Evolutionary conservation across 2,329 filamentous ascomycete species (phyloP).

Genomic region (Ophiostoma sp.): DNA sequence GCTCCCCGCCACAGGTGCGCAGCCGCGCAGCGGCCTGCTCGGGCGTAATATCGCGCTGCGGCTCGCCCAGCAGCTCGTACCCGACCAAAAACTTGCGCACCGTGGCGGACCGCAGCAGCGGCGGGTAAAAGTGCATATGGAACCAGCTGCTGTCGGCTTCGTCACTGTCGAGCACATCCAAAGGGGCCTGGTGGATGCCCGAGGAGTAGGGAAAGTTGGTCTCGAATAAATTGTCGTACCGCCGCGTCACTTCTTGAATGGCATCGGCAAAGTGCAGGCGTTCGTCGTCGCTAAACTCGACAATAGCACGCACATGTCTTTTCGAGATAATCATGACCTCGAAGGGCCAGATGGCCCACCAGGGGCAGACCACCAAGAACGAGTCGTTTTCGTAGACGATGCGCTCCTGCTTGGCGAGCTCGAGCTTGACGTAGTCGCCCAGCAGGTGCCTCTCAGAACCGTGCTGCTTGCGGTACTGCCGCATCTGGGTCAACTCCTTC

Average conservation of each 20-base stretch:
- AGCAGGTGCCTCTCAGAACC: conserved; percentile 69
- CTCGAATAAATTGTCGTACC: conserved; percentile 97
- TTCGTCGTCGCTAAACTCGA: conserved; percentile 75
- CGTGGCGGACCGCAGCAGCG: conserved; percentile 85
- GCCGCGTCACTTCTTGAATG: conserved; percentile 81
- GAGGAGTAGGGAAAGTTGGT: conserved; percentile 97
- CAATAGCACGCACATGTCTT: conserved; percentile 77
- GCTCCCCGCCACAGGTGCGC: conserved; percentile 71
- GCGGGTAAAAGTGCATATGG: conserved; percentile 97
- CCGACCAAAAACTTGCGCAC: conserved; percentile 96
- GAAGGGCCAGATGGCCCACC: conserved; percentile 98
- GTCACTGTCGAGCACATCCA: conserved; percentile 69
- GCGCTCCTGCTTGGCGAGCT: conserved; percentile 78
- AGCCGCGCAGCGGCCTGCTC: conserved; percentile 86
- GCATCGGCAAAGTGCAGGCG: conserved; percentile 74
- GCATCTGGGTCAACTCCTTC: conserved; percentile 74
- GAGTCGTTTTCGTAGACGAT: conserved; percentile 83
- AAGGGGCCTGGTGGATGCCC: conserved; percentile 91
- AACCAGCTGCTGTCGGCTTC: conserved; percentile 88
- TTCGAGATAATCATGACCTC: conserved; percentile 89
- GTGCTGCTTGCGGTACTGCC: conserved; percentile 74
- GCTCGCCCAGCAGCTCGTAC: conserved; percentile 94
- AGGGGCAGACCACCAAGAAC: conserved; percentile 88
- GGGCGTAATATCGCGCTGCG: conserved; percentile 96
- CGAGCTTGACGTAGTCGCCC: conserved; percentile 81